Conservation (phyloP, 306 rosid species). For the Hippophae tibetana region DNA sequence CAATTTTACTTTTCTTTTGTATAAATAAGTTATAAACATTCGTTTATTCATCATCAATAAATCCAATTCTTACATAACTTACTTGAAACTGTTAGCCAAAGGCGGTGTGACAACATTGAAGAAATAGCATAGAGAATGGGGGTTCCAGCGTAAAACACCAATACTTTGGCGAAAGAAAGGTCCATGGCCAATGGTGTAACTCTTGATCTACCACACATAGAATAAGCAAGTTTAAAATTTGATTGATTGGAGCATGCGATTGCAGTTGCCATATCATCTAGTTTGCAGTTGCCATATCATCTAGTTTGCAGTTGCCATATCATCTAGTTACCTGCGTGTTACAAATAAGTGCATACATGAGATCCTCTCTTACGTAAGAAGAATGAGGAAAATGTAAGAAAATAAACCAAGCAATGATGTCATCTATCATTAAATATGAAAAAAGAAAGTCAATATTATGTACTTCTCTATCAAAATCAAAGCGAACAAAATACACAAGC, state of each 20-base stretch:
- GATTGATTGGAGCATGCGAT: slow-evolving; percentile 18
- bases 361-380: neutral
- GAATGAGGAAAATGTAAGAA: neutral
- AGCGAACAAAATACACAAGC: no score
- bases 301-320: slow-evolving; percentile 28
- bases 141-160: slow-evolving; percentile 19
- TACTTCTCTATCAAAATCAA: neutral
- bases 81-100: slow-evolving; percentile 39
- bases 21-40: no score
- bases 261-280: no score
- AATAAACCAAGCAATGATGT: neutral
- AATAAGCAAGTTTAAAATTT: slow-evolving; percentile 23
- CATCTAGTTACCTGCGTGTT: slow-evolving; percentile 17
- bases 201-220: slow-evolving; percentile 22
- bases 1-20: no score
- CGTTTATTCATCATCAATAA: no score
- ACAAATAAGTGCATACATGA: neutral
- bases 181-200: slow-evolving; percentile 18
- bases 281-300: no score
- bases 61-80: no score
- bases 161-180: slow-evolving; percentile 27
- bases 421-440: neutral
- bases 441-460: neutral
- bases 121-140: slow-evolving; percentile 21
- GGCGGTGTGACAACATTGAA: slow-evolving; percentile 31